Evolutionary conservation across 148 eudicot species (phyloP), one percentile per base, ranked within the genome.

Genomic region (Dysphania ambrosioides): DNA sequence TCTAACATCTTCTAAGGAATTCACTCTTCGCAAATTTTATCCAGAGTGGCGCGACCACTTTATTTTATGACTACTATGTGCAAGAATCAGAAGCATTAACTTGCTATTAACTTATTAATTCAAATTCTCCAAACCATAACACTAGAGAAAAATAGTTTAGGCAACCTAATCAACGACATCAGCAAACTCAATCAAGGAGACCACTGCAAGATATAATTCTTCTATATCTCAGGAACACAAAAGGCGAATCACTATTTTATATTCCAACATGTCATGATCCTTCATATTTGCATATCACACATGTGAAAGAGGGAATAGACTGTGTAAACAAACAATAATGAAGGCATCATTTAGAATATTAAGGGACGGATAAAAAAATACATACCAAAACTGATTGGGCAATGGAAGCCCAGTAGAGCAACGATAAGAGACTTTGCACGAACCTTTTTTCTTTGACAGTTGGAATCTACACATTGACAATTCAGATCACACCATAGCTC

Each of bases 301-400:
- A 21, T 56, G 66, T 29, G 26, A 26, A 27, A 2, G 2, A 62
- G 36, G 32, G 35, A 31, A 5, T 13, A 16, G 44, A 30, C 55
- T 16, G n/a, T 27, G 36, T 68, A 53, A 42, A 6, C 61, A 62
- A 40, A 38, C 31, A 42, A 16, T 47, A 51, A 47, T 55, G 34
- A 40, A 47, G 29, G 38, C n/a, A 12, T 72, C 66, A 19, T 16
- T 23, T 26, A 24, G 49, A 57, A 53, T 57, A 47, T 44, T 70
- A 62, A 34, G 53, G 34, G 59, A 64, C 31, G 64, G 70, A 60
- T 21, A 31, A 63, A 35, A 36, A 12, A 62, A 57, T 27, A 58
- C 79, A 44, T 66, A 71, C 83, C 76, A 56, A 34, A 74, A 30
- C 34, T 26, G 57, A 11, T 70, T 61, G 15, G 79, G 12, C 2